Base-by-base conservation (phyloP, 768 basidiomycete genomes). In the Rhodotorula babjevae region DNA sequence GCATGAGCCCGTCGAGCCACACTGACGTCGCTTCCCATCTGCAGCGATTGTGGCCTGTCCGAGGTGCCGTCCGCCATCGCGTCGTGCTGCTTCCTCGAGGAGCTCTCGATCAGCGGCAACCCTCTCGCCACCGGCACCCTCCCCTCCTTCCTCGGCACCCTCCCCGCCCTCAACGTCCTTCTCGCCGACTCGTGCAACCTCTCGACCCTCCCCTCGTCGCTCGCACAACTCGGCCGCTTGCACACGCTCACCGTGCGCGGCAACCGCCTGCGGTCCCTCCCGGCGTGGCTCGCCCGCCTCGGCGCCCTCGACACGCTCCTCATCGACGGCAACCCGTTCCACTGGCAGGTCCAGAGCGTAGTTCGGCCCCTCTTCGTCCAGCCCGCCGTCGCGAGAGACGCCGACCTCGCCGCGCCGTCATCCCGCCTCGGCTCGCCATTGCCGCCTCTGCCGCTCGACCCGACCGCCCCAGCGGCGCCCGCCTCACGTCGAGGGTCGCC, bases 261-360 rank as follows among this genome's bases (percentile, higher is more conserved):
- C 78, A 99, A 99, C 82, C 89, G 89, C 80, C 84, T 99, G 78
- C 85, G 90, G 75, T 86, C 89, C 14, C 85, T 98, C 27, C 94
- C 96, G n/a, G 87, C 90, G 73, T 99, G 96, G 95, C 85, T 99
- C 59, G 92, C 92, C 80, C 86, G 92, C 42, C 84, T 99, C n/a
- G 85, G 85, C 44, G 77, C 78, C 7, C 84, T 99, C 60, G 92
- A 95, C 80, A 90, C 88, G 3, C 83, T 99, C 7, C 89, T 89
- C 75, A 87, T 99, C n/a, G 95, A 98, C 74, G 90, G 88, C 27
- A 99, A 99, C 80, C 93, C 94, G 15, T 97, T 99, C 82, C 90
- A 91, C 77, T 91, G 90, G 15, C 91, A 92, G 2, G 96, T 93
- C 92, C 88, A 89, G 79, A 88, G 90, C 46, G 84, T 99, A 65